Evolutionary conservation across 2,329 filamentous ascomycete species (phyloP).

Genomic region (Cytospora schulzeri): DNA sequence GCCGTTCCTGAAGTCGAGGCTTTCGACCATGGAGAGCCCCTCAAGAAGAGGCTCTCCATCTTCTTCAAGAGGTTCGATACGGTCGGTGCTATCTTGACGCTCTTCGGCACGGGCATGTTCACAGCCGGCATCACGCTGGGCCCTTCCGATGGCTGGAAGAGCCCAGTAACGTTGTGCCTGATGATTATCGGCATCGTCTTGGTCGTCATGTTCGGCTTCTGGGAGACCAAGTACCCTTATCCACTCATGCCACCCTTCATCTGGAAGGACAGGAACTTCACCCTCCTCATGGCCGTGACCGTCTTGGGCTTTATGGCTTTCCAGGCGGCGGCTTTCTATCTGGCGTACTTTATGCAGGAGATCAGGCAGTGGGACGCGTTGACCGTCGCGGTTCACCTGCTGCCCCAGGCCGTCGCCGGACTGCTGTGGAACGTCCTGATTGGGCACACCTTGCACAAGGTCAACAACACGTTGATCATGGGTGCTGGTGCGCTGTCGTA

Average conservation of each 20-base stretch:
- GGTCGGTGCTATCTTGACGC: constrained; percentile 60
- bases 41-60: constrained; percentile 37
- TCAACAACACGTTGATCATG: constrained; percentile 68
- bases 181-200: constrained; percentile 61
- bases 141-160: constrained; percentile 63
- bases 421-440: constrained; percentile 65
- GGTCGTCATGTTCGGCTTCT: constrained; percentile 60
- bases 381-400: constrained; percentile 61
- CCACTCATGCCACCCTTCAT: constrained; percentile 57
- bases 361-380: constrained; percentile 56
- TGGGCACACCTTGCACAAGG: constrained; percentile 60
- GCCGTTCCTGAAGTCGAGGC: constrained; percentile 60
- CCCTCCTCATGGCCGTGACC: constrained; percentile 55
- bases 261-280: constrained; percentile 67
- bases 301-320: constrained; percentile 66
- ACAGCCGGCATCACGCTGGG: constrained; percentile 61
- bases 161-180: constrained; percentile 62
- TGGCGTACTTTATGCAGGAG: constrained; percentile 66
- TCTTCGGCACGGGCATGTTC: constrained; percentile 67
- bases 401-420: constrained; percentile 67
- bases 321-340: constrained; percentile 61
- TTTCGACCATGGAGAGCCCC: constrained; percentile 43
- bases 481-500: constrained; percentile 44
- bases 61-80: constrained; percentile 62
- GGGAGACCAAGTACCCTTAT: constrained; percentile 57